Evolutionary conservation across 1,284 basidiomycete species (phyloP), one percentile per base, ranked within the genome.

Genomic region (Porogramme epimiltina): DNA sequence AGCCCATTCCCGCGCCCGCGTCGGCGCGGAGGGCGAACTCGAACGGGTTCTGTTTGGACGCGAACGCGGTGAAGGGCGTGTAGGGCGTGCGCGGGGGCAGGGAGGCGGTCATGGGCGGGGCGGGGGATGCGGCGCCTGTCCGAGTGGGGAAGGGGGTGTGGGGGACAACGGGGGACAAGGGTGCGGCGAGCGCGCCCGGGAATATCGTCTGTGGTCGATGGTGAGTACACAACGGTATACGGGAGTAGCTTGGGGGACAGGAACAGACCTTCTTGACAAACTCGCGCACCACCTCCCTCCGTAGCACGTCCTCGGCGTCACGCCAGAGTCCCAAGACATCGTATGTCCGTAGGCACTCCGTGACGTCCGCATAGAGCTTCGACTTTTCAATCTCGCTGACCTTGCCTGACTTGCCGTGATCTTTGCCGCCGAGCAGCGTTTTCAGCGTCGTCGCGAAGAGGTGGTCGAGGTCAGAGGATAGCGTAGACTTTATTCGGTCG

Each of bases 251-350:
- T 16, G n/a, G 25, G 40, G n/a, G 16, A 23, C 2, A 22, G 9
- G 5, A 23, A n/a, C 72, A 28, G 47, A 87, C 91, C 75, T 91
- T 89, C 63, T 82, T 85, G 23, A 95, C 80, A 61, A 92, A 94
- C 11, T 77, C 78, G 3, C 82, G 79, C 20, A 96, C 79, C 25
- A 93, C 72, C 41, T 87, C 82, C 49, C 74, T 74, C 52, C 87
- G 76, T 42, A 97, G 73, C 15, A 95, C 85, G 52, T 93, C 90
- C 69, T 95, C 93, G 1, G 93, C 93, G 57, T 91, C 87, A 59
- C 82, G 74, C 89, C 91, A 93, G 13, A 92, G 80, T 19, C 85
- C 81, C 42, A 97, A 76, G 4, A 81, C 71, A 58, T 95, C 90
- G 65, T 97, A 97, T 4, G 90, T 91, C 47, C 81, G 77, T 28